Percentiles rank a stretch among this genome's conserved stretches.
These are phyloP conservation scores for Mariannaea sp. DNA, from an alignment of 2,329 filamentous ascomycete genomes.

Conservation along the genomic window DNA sequence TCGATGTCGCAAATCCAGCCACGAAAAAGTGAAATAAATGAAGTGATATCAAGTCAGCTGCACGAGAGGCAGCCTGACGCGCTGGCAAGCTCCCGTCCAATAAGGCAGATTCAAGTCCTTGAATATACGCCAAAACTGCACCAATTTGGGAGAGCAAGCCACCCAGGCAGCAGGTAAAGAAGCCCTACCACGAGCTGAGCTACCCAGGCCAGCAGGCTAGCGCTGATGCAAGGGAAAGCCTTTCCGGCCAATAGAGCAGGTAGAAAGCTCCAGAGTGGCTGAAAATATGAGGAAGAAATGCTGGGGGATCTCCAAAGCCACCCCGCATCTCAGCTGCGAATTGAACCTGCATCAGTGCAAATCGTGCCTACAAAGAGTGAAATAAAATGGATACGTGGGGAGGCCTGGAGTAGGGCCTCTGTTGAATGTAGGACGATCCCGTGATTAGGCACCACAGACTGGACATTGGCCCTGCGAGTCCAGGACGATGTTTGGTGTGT, in stretches of 20 bases:
- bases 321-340: no score
- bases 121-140: no score
- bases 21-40: not conserved
- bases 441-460: not conserved
- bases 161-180: no score
- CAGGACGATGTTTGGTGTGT: not conserved
- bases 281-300: not conserved
- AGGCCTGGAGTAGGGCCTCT: no score
- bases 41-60: no score
- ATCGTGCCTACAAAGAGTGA: not conserved
- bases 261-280: not conserved
- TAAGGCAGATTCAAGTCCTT: no score
- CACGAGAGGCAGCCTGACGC: no score
- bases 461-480: not conserved
- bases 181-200: no score
- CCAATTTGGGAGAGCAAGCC: no score
- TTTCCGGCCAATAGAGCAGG: slow-evolving; percentile 11
- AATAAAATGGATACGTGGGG: not conserved
- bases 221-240: slow-evolving; percentile 11
- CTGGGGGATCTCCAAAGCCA: no score
- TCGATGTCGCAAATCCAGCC: no score
- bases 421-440: not conserved
- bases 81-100: no score
- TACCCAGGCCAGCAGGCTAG: slow-evolving; percentile 8
- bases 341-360: not conserved